phyloP scores from a whole-genome alignment of 139 green algal species.

The Picochlorum sp. region DNA sequence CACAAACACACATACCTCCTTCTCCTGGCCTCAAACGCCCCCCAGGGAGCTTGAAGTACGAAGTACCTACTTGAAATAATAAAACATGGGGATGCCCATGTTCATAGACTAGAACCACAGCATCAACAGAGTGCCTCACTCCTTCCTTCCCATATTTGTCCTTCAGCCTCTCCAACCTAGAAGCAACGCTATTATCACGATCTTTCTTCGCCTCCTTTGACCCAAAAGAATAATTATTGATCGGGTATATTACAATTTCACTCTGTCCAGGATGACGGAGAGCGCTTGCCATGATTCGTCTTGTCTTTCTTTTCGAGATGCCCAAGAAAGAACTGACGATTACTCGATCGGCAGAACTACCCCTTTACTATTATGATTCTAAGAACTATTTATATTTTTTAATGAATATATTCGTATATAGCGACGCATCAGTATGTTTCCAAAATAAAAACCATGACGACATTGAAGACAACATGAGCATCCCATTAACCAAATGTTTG shows the following conservation, averaged over 20 bases:
- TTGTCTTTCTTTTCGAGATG: neutral
- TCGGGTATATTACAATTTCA: slow-evolving; percentile 54
- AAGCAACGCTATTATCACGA: slow-evolving; percentile 59
- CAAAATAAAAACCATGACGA: no score
- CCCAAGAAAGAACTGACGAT: no score
- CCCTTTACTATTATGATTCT: no score
- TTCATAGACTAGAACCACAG: slow-evolving; percentile 77
- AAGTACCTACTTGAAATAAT: slow-evolving; percentile 67
- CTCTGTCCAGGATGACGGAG: slow-evolving; percentile 30
- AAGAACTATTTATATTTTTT: no score
- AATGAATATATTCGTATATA: no score
- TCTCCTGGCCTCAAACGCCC: slow-evolving; percentile 80
- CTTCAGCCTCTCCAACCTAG: slow-evolving; percentile 59
- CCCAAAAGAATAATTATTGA: slow-evolving; percentile 86
- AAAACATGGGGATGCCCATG: slow-evolving; percentile 91
- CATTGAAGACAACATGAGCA: no score
- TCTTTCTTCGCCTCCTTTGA: slow-evolving; percentile 66
- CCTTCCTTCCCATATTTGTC: slow-evolving; percentile 77
- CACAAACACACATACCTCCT: slow-evolving; percentile 54
- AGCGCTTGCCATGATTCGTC: neutral
- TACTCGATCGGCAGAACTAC: no score
- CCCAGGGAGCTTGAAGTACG: slow-evolving; percentile 84
- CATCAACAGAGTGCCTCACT: slow-evolving; percentile 74
- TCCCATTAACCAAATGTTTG: no score
- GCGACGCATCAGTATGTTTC: no score